Evolutionary conservation across 768 basidiomycete genomes (phyloP).

Genomic region (Amanita phalloides): DNA sequence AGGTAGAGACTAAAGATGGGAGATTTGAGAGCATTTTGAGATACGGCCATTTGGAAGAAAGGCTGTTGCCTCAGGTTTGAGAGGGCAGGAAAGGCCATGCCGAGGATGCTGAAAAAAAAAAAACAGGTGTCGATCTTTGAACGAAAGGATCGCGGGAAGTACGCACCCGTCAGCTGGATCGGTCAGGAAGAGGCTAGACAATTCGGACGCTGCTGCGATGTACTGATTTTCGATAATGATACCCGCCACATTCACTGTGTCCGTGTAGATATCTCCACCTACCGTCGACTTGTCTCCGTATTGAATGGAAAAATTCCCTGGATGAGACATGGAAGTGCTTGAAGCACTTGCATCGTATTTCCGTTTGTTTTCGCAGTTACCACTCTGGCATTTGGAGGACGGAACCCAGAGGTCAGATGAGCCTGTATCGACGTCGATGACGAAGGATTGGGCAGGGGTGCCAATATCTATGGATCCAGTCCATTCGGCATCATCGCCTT

Average conservation of each 20-base stretch:
- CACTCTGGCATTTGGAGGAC: slow-evolving; percentile 11
- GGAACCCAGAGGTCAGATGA: slow-evolving; percentile 24
- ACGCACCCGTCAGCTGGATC: slow-evolving; percentile 2
- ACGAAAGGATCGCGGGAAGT: no score
- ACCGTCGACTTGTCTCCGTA: slow-evolving; percentile 36
- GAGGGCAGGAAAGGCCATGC: background rate
- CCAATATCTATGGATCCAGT: background rate
- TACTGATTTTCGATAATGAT: slow-evolving; percentile 3
- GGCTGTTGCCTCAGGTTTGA: background rate
- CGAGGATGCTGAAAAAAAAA: background rate
- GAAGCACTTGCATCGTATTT: slow-evolving; percentile 21
- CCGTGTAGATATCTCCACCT: slow-evolving; percentile 25
- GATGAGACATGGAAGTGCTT: slow-evolving; percentile 3
- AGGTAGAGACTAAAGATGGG: slow-evolving; percentile 1
- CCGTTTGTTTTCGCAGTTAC: slow-evolving; percentile 21
- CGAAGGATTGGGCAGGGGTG: background rate
- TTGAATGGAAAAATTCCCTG: slow-evolving; percentile 18
- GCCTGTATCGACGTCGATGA: slow-evolving; percentile 24
- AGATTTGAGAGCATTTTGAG: background rate
- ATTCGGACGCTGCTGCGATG: background rate
- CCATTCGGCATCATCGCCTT: background rate
- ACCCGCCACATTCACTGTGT: slow-evolving; percentile 27
- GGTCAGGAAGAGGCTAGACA: background rate
- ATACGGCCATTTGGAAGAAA: background rate
- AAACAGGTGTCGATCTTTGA: no score